Conservation (phyloP, 352 stramenopile genomes). For the Phytophthora megakarya region DNA sequence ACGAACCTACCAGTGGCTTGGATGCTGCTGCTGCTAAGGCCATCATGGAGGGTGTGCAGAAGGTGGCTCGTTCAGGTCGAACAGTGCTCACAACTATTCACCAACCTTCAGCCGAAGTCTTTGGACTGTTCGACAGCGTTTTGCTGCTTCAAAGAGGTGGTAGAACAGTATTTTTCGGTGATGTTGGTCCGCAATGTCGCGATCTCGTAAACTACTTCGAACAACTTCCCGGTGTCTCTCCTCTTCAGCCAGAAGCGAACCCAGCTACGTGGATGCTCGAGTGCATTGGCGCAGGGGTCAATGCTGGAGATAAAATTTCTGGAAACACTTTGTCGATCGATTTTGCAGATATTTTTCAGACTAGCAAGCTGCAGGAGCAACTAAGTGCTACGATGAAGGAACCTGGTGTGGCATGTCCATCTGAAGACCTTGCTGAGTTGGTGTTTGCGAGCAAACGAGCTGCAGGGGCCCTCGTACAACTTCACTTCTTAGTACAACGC, state of each 20-base stretch:
- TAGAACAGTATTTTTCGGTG: slow-evolving; percentile 57
- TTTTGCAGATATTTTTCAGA: slow-evolving; percentile 48
- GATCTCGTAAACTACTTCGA: slow-evolving; percentile 61
- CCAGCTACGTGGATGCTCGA: slow-evolving; percentile 90
- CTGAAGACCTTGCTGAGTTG: slow-evolving; percentile 27
- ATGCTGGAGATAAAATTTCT: slow-evolving; percentile 10
- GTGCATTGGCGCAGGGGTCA: slow-evolving; percentile 53
- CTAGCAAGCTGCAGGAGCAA: slow-evolving; percentile 32
- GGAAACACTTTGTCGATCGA: slow-evolving; percentile 18
- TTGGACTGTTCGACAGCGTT: slow-evolving; percentile 86
- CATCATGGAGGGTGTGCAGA: slow-evolving; percentile 67
- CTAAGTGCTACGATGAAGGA: slow-evolving; percentile 32
- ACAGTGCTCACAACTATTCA: slow-evolving; percentile 72
- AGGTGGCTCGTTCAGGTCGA: slow-evolving; percentile 66
- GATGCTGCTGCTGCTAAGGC: slow-evolving; percentile 71
- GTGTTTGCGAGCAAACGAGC: slow-evolving; percentile 41
- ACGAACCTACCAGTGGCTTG: slow-evolving; percentile 67
- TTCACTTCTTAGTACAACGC: slow-evolving; percentile 44
- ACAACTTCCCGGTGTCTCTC: slow-evolving; percentile 37
- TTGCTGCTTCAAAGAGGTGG: slow-evolving; percentile 74
- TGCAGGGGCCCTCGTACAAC: slow-evolving; percentile 33
- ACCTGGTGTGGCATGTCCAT: slow-evolving; percentile 39
- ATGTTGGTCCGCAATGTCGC: slow-evolving; percentile 40
- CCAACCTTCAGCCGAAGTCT: slow-evolving; percentile 51
- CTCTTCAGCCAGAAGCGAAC: slow-evolving; percentile 38